These are phyloP conservation scores for Pulveroboletus sp. DNA, from an alignment of 1,284 basidiomycete species.

Conservation along the genomic window DNA sequence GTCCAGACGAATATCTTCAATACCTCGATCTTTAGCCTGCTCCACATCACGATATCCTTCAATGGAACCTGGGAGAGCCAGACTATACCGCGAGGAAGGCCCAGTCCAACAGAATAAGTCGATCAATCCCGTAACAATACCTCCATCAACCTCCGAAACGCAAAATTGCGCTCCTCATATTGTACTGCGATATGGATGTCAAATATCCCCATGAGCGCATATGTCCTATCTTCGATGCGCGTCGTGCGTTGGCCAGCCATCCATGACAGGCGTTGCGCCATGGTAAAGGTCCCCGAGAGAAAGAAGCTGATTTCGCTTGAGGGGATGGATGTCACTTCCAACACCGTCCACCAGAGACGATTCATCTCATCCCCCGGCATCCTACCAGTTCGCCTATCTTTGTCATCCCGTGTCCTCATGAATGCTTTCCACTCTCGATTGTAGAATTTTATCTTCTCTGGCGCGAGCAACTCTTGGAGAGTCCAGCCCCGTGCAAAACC, in stretches of 20 bases:
- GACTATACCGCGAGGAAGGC: slow-evolving; percentile 5
- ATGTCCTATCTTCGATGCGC: slow-evolving; percentile 9
- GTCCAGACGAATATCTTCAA: too few relatives aligned
- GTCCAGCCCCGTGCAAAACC: too few relatives aligned
- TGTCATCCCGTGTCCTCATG: slow-evolving; percentile 4
- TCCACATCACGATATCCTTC: slow-evolving; percentile 11
- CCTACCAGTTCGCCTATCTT: neutral
- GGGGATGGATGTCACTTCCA: neutral
- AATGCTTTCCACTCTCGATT: slow-evolving; percentile 2
- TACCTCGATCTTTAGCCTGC: neutral
- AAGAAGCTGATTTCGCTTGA: neutral
- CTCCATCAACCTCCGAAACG: slow-evolving; percentile 3
- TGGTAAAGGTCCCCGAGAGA: neutral
- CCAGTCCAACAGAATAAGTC: slow-evolving; percentile 7
- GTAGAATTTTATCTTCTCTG: too few relatives aligned
- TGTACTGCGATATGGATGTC: slow-evolving; percentile 8
- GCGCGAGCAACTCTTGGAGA: too few relatives aligned
- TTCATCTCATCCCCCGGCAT: neutral
- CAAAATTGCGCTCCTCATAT: slow-evolving; percentile 11
- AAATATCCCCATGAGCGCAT: slow-evolving; percentile 15
- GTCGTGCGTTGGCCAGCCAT: slow-evolving; percentile 9
- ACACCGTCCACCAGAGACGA: slow-evolving; percentile 2
- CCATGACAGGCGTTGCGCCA: slow-evolving; percentile 9
- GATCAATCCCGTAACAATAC: too few relatives aligned
- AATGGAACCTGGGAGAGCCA: too few relatives aligned